Percentiles rank a stretch among this genome's conserved stretches.
Conservation (phyloP, 345 rosid species). For the Arabis hirsuta region DNA sequence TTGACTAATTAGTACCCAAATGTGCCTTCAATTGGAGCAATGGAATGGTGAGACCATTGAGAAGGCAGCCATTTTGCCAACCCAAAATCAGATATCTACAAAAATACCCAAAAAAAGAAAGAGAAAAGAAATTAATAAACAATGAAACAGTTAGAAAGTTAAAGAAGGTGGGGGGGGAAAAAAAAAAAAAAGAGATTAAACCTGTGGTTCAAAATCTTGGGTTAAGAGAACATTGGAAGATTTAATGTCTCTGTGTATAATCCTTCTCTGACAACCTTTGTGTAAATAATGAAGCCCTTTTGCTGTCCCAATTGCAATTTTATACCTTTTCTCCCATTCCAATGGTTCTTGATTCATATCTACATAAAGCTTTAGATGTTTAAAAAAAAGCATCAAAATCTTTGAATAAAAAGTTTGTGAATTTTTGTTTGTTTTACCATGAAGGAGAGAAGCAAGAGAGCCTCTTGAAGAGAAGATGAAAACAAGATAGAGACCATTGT, state of each 20-base stretch:
- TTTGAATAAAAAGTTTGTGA: neutral
- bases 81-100: conserved; percentile 94
- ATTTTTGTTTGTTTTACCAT: conserved; percentile 51
- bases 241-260: conserved; percentile 95
- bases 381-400: neutral
- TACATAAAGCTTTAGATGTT: conserved; percentile 13
- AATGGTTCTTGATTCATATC: conserved; percentile 55
- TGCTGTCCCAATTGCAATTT: conserved; percentile 81
- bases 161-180: neutral
- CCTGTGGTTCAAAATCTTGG: conserved; percentile 81
- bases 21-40: conserved; percentile 98
- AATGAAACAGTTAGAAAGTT: conserved; percentile 1
- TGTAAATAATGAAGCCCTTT: conserved; percentile 88
- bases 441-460: conserved; percentile 90
- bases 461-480: conserved; percentile 86
- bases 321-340: conserved; percentile 82
- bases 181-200: conserved; percentile 15
- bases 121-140: neutral
- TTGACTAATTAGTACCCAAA: conserved; percentile 65
- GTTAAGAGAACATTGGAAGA: conserved; percentile 86
- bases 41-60: conserved; percentile 98
- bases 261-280: conserved; percentile 89
- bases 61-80: conserved; percentile 99
- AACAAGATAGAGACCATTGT: conserved; percentile 87
- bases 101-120: neutral